Conservation (phyloP, 768 basidiomycete genomes). For the Kwoniella sp. region DNA sequence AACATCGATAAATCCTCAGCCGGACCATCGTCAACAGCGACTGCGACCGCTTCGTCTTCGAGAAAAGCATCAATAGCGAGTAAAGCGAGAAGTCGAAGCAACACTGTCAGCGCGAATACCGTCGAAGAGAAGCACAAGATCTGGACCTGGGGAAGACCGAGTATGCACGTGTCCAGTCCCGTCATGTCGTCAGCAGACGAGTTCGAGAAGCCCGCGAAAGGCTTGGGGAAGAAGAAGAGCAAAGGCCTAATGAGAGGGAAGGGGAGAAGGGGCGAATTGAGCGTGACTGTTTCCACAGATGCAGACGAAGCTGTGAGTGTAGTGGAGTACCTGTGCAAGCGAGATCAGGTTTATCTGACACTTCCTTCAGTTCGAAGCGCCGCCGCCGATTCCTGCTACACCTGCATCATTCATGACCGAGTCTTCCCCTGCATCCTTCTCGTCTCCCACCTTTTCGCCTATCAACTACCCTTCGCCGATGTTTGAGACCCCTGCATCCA, state of each 20-base stretch:
- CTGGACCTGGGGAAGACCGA: slow-evolving; percentile 26
- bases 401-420: slow-evolving; percentile 35
- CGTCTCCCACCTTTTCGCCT: slow-evolving; percentile 23
- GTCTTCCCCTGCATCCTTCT: slow-evolving; percentile 27
- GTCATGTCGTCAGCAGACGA: slow-evolving; percentile 2
- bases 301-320: slow-evolving; percentile 37
- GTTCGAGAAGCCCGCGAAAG: slow-evolving; percentile 13
- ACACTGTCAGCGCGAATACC: slow-evolving; percentile 4
- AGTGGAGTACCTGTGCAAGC: too few species aligned
- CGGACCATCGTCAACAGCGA: not conserved
- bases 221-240: slow-evolving; percentile 39
- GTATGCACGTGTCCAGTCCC: slow-evolving; percentile 11
- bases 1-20: not conserved
- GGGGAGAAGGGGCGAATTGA: slow-evolving; percentile 42
- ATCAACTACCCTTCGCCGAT: slow-evolving; percentile 25
- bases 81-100: slow-evolving; percentile 13
- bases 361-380: slow-evolving; percentile 25
- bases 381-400: slow-evolving; percentile 41
- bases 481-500: slow-evolving; percentile 8
- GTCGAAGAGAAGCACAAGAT: slow-evolving; percentile 4
- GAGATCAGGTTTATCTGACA: too few species aligned
- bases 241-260: slow-evolving; percentile 37
- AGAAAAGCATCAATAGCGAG: slow-evolving; percentile 19
- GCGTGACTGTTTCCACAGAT: slow-evolving; percentile 25
- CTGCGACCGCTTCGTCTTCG: slow-evolving; percentile 3